Evolutionary conservation across 352 stramenopile genomes (phyloP).

Genomic region (Globisporangium nagaii): DNA sequence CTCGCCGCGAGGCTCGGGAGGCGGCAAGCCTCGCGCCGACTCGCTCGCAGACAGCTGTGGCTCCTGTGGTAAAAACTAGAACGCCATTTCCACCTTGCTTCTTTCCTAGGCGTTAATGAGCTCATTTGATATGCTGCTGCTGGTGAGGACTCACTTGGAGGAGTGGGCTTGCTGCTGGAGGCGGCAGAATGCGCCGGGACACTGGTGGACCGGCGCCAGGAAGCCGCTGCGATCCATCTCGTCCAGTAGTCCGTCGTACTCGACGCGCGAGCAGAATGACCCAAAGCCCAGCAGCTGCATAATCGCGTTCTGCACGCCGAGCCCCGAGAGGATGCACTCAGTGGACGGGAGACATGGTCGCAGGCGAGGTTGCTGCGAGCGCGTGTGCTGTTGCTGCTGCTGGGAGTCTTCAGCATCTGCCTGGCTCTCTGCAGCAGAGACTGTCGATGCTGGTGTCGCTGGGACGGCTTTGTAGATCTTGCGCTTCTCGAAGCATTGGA

Average conservation of each 20-base stretch:
- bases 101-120: background rate
- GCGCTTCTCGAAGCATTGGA: slow-evolving; percentile 42
- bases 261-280: slow-evolving; percentile 27
- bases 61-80: slow-evolving; percentile 12
- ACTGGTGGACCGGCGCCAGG: slow-evolving; percentile 31
- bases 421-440: background rate
- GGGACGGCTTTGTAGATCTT: slow-evolving; percentile 25
- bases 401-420: background rate
- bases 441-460: background rate
- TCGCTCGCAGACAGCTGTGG: slow-evolving; percentile 8
- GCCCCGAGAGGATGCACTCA: slow-evolving; percentile 40
- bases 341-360: slow-evolving; percentile 24
- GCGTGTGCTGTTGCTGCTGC: background rate
- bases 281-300: slow-evolving; percentile 31
- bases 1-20: background rate
- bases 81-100: background rate
- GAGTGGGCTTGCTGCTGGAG: slow-evolving; percentile 15
- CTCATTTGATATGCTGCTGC: background rate
- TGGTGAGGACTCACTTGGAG: background rate
- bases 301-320: slow-evolving; percentile 35
- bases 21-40: background rate
- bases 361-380: background rate
- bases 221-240: slow-evolving; percentile 40
- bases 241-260: slow-evolving; percentile 43
- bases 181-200: slow-evolving; percentile 22